Evolutionary conservation across 441 rosid species (phyloP).

Genomic region (Cnidoscolus chayamansa): DNA sequence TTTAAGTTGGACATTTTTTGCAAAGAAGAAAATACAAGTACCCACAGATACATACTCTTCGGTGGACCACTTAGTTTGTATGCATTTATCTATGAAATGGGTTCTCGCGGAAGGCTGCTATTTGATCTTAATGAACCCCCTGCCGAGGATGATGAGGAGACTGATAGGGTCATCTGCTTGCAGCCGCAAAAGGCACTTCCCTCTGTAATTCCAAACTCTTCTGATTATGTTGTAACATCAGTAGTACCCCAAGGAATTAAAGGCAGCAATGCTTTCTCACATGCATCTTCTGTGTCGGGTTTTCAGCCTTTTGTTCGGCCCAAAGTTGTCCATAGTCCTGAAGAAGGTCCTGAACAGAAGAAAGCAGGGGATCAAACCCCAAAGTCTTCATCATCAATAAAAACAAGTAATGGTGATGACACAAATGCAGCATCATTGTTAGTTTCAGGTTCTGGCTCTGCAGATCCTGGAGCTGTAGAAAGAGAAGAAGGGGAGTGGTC

Average conservation of each 20-base stretch:
- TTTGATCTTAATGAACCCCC: slow-evolving; percentile 99
- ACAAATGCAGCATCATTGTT: slow-evolving; percentile 30
- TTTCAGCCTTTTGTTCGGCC: slow-evolving; percentile 88
- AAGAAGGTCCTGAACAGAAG: slow-evolving; percentile 38
- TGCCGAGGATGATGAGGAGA: slow-evolving; percentile 60
- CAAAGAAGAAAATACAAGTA: slow-evolving; percentile 30
- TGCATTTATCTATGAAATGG: slow-evolving; percentile 82
- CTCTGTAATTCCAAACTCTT: slow-evolving; percentile 36
- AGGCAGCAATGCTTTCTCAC: slow-evolving; percentile 63
- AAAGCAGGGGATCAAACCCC: slow-evolving; percentile 32
- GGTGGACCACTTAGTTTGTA: slow-evolving; percentile 43
- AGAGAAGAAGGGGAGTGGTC: slow-evolving; percentile 99
- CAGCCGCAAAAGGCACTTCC: slow-evolving; percentile 62
- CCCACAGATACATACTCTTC: slow-evolving; percentile 21
- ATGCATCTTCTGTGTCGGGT: slow-evolving; percentile 73
- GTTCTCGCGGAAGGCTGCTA: slow-evolving; percentile 71
- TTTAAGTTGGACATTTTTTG: slow-evolving; percentile 26
- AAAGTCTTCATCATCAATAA: slow-evolving; percentile 35
- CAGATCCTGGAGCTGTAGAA: slow-evolving; percentile 44
- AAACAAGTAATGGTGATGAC: slow-evolving; percentile 33
- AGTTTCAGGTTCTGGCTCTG: slow-evolving; percentile 35
- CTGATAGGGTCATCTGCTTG: slow-evolving; percentile 38
- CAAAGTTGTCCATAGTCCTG: slow-evolving; percentile 32
- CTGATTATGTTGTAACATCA: slow-evolving; percentile 53
- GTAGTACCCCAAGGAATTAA: slow-evolving; percentile 43